Base-by-base conservation (phyloP, 495 filamentous ascomycete species). In the Astrothelium subdiscretum region DNA sequence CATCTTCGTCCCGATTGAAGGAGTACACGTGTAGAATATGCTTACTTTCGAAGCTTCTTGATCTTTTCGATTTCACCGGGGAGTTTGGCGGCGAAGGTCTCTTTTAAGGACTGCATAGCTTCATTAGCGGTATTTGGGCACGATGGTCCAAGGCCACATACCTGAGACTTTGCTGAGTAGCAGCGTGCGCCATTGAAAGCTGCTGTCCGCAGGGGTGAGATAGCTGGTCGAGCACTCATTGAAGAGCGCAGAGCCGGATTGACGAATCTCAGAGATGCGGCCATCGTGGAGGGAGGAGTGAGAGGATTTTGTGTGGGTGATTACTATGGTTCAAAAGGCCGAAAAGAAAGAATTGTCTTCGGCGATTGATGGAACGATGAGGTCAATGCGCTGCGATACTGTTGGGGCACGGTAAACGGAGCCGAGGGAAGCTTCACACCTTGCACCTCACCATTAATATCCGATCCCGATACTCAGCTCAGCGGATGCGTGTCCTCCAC, bases 21-120 rank as follows among this genome's bases (percentile, higher is more conserved):
- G 18, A 26, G 44, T 15, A 20, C 27, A 8, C 22, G n/a, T 5
- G 13, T 15, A 44, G 29, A 44, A 13, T n/a, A n/a, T 52, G 70
- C 86, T 73, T 85, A 95, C 90, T 96, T 96, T 73, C 89, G 80
- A 69, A 99, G 83, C 74, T 90, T 87, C 89, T 97, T 99, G 78
- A 99, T 91, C 85, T 97, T 88, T 78, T 99, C 95, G 76, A 96
- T 87, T 83, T 97, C 91, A 72, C 84, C 88, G 64, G 94, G 94
- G 59, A 98, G 83, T 72, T 90, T 86, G 74, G 92, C 94, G 72
- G 92, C 92, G 75, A 99, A 99, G 74, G 90, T 91, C 71, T 99
- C 94, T 81, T 99, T 99, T 73, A 99, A 80, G 65, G 92, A 91
- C 95, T 98, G 71, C 32, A 66, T 51, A 69, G 40, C 52, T 27